A percentile compares a stretch with the other conserved stretches of the same genome.
phyloP scores from a whole-genome alignment of 2,329 filamentous ascomycete genomes.

The Diplodia scrobiculata region DNA sequence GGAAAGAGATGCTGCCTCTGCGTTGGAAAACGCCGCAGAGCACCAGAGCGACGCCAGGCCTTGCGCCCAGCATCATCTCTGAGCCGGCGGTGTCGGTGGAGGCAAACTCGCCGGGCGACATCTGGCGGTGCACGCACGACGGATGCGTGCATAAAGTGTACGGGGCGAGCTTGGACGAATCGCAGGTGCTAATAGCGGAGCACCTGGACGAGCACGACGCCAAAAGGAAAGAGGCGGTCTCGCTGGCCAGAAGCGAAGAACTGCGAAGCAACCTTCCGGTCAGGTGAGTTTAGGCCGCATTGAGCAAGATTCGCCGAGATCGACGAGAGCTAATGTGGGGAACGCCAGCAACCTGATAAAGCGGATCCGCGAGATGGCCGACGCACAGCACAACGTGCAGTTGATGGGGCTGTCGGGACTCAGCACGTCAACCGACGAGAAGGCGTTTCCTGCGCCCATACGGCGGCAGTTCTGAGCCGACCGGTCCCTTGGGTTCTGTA shows the following conservation, averaged over 20 bases:
- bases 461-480: conserved; percentile 3
- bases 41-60: background rate
- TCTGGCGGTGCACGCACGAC: conserved; percentile 67
- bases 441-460: conserved; percentile 3
- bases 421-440: background rate
- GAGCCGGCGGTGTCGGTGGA: conserved; percentile 36
- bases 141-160: conserved; percentile 67
- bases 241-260: conserved; percentile 59
- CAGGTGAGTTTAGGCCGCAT: conserved; percentile 36
- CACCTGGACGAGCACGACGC: conserved; percentile 65
- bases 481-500: background rate
- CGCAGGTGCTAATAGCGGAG: conserved; percentile 59
- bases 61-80: conserved; percentile 13
- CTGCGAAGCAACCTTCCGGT: conserved; percentile 46
- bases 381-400: conserved; percentile 33
- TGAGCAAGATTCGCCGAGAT: background rate
- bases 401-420: conserved; percentile 21
- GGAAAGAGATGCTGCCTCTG: conserved; percentile 35
- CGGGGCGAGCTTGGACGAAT: conserved; percentile 59
- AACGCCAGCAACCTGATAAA: conserved; percentile 49
- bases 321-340: background rate
- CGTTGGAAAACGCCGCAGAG: conserved; percentile 33
- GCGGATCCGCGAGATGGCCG: conserved; percentile 49
- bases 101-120: conserved; percentile 59
- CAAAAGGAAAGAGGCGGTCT: conserved; percentile 55